Percentiles rank a stretch among this genome's conserved stretches.
These are phyloP conservation scores for Hippophae gyantsensis DNA, from an alignment of 306 rosid species.

Conservation along the genomic window DNA sequence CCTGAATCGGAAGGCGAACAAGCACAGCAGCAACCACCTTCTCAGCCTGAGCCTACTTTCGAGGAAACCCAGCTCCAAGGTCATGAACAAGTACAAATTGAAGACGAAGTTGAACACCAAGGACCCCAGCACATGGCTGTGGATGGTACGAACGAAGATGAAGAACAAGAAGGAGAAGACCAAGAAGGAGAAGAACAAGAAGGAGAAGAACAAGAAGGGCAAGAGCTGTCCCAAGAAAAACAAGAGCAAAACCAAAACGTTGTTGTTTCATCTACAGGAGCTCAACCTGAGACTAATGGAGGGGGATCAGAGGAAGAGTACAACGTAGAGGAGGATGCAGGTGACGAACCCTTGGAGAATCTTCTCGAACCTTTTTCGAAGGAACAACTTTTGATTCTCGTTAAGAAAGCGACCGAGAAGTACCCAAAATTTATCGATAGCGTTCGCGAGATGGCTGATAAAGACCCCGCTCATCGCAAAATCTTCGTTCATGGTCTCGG, in stretches of 20 bases:
- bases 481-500: conserved; percentile 69
- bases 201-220: not conserved
- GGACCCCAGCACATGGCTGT: conserved; percentile 18
- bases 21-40: conserved; percentile 4
- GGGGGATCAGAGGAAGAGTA: conserved; percentile 16
- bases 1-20: conserved; percentile 12
- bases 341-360: conserved; percentile 53
- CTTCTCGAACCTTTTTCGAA: conserved; percentile 63
- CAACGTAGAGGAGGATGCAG: conserved; percentile 21
- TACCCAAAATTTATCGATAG: conserved; percentile 35
- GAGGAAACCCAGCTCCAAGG: conserved; percentile 18
- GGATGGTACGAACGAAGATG: conserved; percentile 19
- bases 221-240: not conserved
- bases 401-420: conserved; percentile 44
- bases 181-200: not conserved
- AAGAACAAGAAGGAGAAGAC: not conserved
- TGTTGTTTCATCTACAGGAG: not conserved
- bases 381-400: conserved; percentile 48
- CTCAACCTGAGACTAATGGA: not conserved
- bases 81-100: conserved; percentile 14
- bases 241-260: not conserved
- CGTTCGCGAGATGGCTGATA: conserved; percentile 51
- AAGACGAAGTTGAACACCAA: conserved; percentile 10
- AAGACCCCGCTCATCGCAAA: conserved; percentile 64
- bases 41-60: conserved; percentile 7